These are phyloP conservation scores for Globisporangium sylvaticum DNA, from an alignment of 352 stramenopile species.

Conservation along the genomic window DNA sequence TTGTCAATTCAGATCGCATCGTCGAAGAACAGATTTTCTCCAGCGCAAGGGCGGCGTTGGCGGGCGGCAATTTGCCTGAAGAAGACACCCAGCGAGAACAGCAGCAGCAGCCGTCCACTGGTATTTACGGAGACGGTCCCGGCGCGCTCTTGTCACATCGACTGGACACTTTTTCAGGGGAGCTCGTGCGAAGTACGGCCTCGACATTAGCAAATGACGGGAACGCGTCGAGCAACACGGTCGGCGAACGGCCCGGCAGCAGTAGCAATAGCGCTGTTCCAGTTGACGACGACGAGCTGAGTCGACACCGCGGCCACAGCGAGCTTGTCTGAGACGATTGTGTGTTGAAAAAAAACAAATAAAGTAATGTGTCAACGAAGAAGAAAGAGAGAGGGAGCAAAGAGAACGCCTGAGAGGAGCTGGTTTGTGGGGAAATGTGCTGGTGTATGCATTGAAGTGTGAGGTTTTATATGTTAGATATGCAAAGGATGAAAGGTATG, in stretches of 20 bases:
- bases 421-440: neutral
- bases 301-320: slow-evolving; percentile 9
- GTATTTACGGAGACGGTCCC: slow-evolving; percentile 10
- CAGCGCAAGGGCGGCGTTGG: neutral
- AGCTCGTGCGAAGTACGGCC: neutral
- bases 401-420: neutral
- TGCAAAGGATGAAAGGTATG: slow-evolving; percentile 1
- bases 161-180: neutral
- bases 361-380: neutral
- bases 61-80: neutral
- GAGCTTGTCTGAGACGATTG: slow-evolving; percentile 9
- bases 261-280: neutral
- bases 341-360: neutral
- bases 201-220: neutral
- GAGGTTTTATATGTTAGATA: neutral
- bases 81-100: neutral
- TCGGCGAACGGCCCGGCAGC: neutral
- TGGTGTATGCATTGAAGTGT: neutral
- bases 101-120: neutral
- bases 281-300: slow-evolving; percentile 1
- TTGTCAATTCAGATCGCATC: slow-evolving; percentile 1
- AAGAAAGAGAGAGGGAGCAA: neutral
- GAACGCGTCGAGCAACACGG: neutral
- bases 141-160: slow-evolving; percentile 8
- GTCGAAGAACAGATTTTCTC: neutral